phyloP scores from a whole-genome alignment of 805 yeast species.

The Lachancea mirantina region DNA sequence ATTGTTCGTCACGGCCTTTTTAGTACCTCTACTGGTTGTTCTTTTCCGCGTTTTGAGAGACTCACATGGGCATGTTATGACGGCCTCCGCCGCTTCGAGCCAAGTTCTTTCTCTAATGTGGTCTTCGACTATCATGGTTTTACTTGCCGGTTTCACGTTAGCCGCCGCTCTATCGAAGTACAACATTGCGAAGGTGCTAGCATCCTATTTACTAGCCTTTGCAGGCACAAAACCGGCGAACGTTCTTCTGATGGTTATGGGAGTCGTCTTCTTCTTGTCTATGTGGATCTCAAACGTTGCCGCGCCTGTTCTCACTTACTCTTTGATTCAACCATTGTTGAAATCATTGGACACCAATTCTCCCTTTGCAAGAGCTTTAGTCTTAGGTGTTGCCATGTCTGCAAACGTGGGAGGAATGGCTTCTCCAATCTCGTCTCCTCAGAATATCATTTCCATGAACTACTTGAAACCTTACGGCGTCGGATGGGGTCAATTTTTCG shows the following conservation, averaged over 20 bases:
- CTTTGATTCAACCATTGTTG: conserved; percentile 78
- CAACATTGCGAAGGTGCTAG: conserved; percentile 79
- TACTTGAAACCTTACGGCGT: conserved; percentile 61
- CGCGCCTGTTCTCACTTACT: conserved; percentile 85
- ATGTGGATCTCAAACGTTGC: conserved; percentile 98
- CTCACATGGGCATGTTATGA: conserved; percentile 46
- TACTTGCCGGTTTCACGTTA: conserved; percentile 85
- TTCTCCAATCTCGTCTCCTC: conserved; percentile 94
- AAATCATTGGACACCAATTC: conserved; percentile 70
- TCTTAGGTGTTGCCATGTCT: conserved; percentile 85
- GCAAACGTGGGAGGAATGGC: conserved; percentile 95
- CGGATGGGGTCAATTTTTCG: conserved; percentile 90
- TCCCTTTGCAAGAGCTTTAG: conserved; percentile 76
- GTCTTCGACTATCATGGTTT: conserved; percentile 85
- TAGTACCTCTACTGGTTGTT: conserved; percentile 77
- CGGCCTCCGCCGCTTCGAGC: conserved; percentile 57
- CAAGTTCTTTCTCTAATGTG: conserved; percentile 80
- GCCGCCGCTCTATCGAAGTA: conserved; percentile 92
- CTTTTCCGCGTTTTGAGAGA: conserved; percentile 55
- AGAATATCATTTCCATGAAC: conserved; percentile 83
- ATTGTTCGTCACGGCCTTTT: conserved; percentile 78
- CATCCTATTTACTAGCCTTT: conserved; percentile 69
- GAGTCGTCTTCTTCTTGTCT: conserved; percentile 73
- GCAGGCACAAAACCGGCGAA: conserved; percentile 81
- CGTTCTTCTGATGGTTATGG: conserved; percentile 73